Conservation (phyloP, 768 basidiomycete genomes). For the Mycena kentingensis region DNA sequence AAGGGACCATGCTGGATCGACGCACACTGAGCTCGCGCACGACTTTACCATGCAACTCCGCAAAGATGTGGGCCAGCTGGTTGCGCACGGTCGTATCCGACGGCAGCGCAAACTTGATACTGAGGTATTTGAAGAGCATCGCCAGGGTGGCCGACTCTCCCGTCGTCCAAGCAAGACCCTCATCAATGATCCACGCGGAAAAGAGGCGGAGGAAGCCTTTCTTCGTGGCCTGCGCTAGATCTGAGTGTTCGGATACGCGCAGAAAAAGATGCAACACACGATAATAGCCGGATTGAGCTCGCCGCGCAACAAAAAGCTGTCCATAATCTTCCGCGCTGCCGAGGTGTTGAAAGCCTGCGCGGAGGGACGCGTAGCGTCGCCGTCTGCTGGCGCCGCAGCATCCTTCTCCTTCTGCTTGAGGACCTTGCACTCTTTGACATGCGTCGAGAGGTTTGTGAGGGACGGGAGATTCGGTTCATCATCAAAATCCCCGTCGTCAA, state of each 20-base stretch:
- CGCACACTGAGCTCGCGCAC: constrained; percentile 1
- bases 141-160: constrained; percentile 22
- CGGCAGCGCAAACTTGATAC: constrained; percentile 23
- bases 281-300: constrained; percentile 21
- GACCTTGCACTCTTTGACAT: background rate
- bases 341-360: background rate
- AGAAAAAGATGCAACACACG: background rate
- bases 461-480: background rate
- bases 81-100: constrained; percentile 31
- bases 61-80: constrained; percentile 13
- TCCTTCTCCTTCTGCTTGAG: background rate
- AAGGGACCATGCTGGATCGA: background rate
- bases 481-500: background rate
- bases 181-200: constrained; percentile 30
- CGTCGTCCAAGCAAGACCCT: constrained; percentile 29
- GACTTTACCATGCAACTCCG: constrained; percentile 4
- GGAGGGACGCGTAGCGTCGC: background rate
- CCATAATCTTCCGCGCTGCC: constrained; percentile 19
- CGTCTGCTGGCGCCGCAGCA: background rate
- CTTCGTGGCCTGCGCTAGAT: constrained; percentile 9
- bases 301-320: constrained; percentile 17
- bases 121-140: constrained; percentile 21
- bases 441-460: constrained; percentile 1
- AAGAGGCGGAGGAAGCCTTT: constrained; percentile 20
- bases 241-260: background rate